phyloP scores from a whole-genome alignment of 768 basidiomycete species.

The Mrakia gelida region DNA sequence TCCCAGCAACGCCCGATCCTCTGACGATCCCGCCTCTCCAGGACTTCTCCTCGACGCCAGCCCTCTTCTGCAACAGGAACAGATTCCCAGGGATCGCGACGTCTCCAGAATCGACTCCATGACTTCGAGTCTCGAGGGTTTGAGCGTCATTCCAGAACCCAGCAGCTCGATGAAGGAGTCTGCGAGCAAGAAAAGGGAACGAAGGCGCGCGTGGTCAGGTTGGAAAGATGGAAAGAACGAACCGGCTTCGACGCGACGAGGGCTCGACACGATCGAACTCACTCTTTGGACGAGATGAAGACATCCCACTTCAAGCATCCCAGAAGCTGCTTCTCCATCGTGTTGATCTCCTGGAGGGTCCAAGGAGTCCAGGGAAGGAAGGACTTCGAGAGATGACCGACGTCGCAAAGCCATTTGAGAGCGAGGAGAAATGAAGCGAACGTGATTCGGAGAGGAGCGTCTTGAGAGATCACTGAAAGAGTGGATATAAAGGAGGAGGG shows the following conservation, averaged over 20 bases:
- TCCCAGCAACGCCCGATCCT: no score
- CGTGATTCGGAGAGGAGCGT: conserved; percentile 4
- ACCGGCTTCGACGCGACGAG: no score
- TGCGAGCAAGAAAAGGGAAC: not conserved
- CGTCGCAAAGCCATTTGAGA: conserved; percentile 1
- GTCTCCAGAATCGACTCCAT: not conserved
- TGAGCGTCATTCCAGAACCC: not conserved
- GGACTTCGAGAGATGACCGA: not conserved
- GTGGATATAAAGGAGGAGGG: no score
- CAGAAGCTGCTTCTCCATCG: conserved; percentile 10
- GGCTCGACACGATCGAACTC: no score
- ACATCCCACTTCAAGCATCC: conserved; percentile 1
- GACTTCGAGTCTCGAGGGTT: not conserved
- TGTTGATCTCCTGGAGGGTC: conserved; percentile 2
- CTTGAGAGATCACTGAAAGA: not conserved
- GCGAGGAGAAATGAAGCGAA: conserved; percentile 13
- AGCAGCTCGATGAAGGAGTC: not conserved
- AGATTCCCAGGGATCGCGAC: not conserved
- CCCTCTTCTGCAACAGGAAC: not conserved
- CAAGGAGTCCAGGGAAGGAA: conserved; percentile 8
- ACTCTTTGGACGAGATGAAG: not conserved
- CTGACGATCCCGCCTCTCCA: no score
- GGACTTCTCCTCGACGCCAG: no score
- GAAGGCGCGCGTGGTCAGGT: not conserved
- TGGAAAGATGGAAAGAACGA: no score